phyloP scores from a whole-genome alignment of 2,329 filamentous ascomycete genomes.

The Tolypocladium album region DNA sequence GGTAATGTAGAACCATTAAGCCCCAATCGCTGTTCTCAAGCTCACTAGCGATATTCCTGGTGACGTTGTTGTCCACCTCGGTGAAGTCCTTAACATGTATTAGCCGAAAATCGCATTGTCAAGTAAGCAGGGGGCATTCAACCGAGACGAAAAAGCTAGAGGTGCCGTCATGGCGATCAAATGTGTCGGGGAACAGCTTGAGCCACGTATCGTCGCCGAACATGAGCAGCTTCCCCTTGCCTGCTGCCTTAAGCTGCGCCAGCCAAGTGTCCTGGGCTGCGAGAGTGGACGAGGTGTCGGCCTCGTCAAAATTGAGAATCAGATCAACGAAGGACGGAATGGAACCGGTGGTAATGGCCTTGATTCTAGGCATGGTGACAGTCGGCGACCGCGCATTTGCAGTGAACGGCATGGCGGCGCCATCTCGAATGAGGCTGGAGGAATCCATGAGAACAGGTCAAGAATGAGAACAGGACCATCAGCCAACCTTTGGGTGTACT shows the following conservation, averaged over 20 bases:
- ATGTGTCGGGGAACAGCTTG: conserved; percentile 85
- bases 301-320: conserved; percentile 92
- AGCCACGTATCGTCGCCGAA: conserved; percentile 98
- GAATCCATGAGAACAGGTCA: conserved; percentile 3
- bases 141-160: conserved; percentile 98
- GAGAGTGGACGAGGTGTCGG: conserved; percentile 80
- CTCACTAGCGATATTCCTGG: conserved; percentile 73
- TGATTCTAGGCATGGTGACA: conserved; percentile 95
- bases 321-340: conserved; percentile 98
- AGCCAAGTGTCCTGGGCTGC: conserved; percentile 92
- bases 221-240: conserved; percentile 71
- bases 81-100: conserved; percentile 68
- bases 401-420: conserved; percentile 82
- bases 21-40: conserved; percentile 75
- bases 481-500: conserved; percentile 73
- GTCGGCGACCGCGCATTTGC: conserved; percentile 94
- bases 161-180: conserved; percentile 81
- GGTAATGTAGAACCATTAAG: conserved; percentile 87
- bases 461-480: neutral
- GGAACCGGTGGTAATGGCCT: conserved; percentile 93
- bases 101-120: conserved; percentile 1
- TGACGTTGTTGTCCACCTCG: conserved; percentile 96
- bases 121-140: conserved; percentile 27
- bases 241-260: conserved; percentile 73
- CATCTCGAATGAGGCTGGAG: conserved; percentile 67